Base-by-base conservation (phyloP, 208 protist genomes). In the Leishmania lainsoni region DNA sequence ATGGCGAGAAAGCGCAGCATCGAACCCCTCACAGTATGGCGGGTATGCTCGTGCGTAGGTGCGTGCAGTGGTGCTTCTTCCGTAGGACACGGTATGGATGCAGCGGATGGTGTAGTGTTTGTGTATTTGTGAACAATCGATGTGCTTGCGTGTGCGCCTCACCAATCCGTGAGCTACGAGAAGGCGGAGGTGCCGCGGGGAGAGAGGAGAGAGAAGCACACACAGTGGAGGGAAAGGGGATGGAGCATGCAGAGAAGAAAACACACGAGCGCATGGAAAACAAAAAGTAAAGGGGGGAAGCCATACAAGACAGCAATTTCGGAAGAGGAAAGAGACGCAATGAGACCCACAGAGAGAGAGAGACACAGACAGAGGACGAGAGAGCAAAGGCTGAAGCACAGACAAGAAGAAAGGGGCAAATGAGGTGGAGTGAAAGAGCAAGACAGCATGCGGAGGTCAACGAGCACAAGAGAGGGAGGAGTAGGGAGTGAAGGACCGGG, bases 231-330 rank as follows among this genome's bases (percentile, higher is more conserved):
- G 8, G 39, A 42, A 70, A 45, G 26, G 29, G 16, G 32, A 22
- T 51, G 68, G 29, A 26, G 32, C 20, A 72, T 16, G 8, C 32
- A 5, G 32, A 26, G 9, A 22, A 6, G 8, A 29, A 45, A 45
- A 4, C 68, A 72, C 39, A 45, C 16, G n/a, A 39, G 51, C 6
- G 81, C 48, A 83, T 5, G 52, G 73, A 68, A 35, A 86, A 78
- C 54, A 54, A 83, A 42, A 69, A 74, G 29, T 42, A 82, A 42
- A 72, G 39, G 10, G 61, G 42, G 45, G 20, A 22, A 32, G 58
- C 22, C 61, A 3, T 39, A 10, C 42, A 39, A 45, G 32, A 39
- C 39, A 83, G 39, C 49, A 29, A 29, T 49, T 20, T 45, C 22
- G 74, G 20, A 78, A 54, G 42, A 73, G 45, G 35, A 77, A 65